Conservation (phyloP, 140 eudicot genomes). For the Flaveria floridana region DNA sequence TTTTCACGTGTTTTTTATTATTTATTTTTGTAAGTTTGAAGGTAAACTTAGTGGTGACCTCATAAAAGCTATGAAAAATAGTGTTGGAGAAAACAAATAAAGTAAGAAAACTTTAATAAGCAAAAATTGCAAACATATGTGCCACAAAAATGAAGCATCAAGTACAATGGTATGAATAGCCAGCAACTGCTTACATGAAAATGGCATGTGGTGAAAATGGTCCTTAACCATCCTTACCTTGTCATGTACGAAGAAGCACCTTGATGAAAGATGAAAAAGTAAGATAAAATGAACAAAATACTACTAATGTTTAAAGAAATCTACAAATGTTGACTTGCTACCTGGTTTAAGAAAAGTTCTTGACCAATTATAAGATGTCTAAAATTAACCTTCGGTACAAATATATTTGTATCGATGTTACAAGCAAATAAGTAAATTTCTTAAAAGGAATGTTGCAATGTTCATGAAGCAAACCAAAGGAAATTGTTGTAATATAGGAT, state of each 20-base stretch:
- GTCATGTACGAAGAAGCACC: conserved; percentile 3
- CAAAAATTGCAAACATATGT: background rate
- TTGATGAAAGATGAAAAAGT: background rate
- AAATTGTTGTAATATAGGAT: background rate
- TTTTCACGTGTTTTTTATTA: conserved; percentile 13
- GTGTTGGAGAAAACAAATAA: conserved; percentile 1
- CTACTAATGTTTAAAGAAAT: background rate
- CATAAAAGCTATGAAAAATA: background rate
- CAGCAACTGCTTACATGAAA: background rate
- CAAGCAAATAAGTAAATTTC: background rate
- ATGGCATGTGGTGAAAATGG: background rate
- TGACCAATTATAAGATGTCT: background rate
- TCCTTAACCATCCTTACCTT: conserved; percentile 3
- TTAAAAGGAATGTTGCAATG: background rate
- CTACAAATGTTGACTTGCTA: background rate
- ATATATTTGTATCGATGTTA: background rate
- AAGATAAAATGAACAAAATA: background rate
- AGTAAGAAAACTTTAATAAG: background rate
- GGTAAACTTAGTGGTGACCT: conserved; percentile 5
- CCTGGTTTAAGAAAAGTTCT: background rate
- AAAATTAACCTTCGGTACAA: background rate
- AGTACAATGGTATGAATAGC: background rate
- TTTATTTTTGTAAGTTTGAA: background rate
- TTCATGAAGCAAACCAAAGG: conserved; percentile 10
- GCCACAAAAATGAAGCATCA: background rate